phyloP scores from a whole-genome alignment of 2,329 filamentous ascomycete genomes.

The Colletotrichum sp. region DNA sequence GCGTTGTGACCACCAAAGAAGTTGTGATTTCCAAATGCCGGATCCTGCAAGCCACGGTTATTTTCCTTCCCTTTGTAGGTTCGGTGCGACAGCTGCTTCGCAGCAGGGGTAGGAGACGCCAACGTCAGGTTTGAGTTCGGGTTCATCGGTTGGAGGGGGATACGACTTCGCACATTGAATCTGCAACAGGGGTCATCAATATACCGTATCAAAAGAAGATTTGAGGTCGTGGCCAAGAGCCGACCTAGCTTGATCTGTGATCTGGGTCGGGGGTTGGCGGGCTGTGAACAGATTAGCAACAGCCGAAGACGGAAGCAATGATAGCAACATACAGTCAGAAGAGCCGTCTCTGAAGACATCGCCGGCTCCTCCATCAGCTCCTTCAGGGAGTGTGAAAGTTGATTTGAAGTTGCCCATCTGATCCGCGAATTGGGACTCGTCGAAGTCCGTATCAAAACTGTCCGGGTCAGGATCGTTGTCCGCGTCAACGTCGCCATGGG shows the following conservation, averaged over 20 bases:
- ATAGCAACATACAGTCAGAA: background rate
- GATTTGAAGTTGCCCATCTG: background rate
- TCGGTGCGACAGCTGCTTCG: slow-evolving; percentile 28
- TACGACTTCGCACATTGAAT: slow-evolving; percentile 36
- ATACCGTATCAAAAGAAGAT: background rate
- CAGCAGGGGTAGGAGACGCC: slow-evolving; percentile 27
- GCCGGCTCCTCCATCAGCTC: background rate
- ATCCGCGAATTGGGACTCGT: background rate
- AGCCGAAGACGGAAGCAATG: background rate
- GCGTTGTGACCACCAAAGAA: slow-evolving; percentile 15
- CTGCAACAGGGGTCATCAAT: slow-evolving; percentile 27
- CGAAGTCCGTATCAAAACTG: background rate
- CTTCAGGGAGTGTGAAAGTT: background rate
- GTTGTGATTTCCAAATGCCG: slow-evolving; percentile 26
- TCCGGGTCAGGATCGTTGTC: background rate
- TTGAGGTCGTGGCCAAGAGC: background rate
- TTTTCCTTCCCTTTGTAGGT: slow-evolving; percentile 36
- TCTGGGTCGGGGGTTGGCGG: background rate
- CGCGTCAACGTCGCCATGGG: background rate
- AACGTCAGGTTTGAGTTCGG: slow-evolving; percentile 41
- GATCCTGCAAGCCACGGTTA: slow-evolving; percentile 27
- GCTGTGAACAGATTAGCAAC: background rate
- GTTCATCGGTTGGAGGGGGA: slow-evolving; percentile 38
- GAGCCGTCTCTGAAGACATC: slow-evolving; percentile 9
- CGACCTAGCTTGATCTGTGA: slow-evolving; percentile 8